Conservation (phyloP, 1,284 basidiomycete species). For the Serendipita sp. region DNA sequence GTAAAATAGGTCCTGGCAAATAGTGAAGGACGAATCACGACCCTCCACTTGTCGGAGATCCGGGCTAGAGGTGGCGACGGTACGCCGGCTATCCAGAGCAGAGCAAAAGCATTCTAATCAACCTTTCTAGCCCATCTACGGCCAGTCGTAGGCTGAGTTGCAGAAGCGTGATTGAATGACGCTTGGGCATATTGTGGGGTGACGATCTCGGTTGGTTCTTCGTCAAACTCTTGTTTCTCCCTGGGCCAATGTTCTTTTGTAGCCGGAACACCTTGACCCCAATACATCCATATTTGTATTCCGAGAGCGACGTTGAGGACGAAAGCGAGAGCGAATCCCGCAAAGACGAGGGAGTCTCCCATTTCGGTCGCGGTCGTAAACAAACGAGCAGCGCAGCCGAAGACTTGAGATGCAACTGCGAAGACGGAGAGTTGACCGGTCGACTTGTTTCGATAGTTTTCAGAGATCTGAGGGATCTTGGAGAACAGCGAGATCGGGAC, state of each 20-base stretch:
- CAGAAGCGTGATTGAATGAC: conserved; percentile 9
- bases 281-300: conserved; percentile 69
- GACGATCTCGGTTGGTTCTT: conserved; percentile 4
- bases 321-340: conserved; percentile 70
- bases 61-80: conserved; percentile 4
- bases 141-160: conserved; percentile 11
- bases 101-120: conserved; percentile 10
- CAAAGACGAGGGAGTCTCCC: conserved; percentile 60
- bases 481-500: conserved; percentile 74
- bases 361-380: conserved; percentile 85
- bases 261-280: conserved; percentile 37
- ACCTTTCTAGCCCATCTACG: conserved; percentile 17
- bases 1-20: not conserved
- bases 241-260: conserved; percentile 11
- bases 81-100: not conserved
- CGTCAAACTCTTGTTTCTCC: conserved; percentile 11
- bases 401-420: conserved; percentile 69
- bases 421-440: conserved; percentile 87
- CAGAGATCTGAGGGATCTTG: conserved; percentile 76
- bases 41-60: not conserved
- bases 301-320: conserved; percentile 68
- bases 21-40: not conserved
- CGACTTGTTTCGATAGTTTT: conserved; percentile 57
- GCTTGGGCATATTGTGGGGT: conserved; percentile 4
- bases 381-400: conserved; percentile 73